Evolutionary conservation across 2,329 filamentous ascomycete genomes (phyloP), one percentile per base, ranked within the genome.

Genomic region (Diaporthe sp.): DNA sequence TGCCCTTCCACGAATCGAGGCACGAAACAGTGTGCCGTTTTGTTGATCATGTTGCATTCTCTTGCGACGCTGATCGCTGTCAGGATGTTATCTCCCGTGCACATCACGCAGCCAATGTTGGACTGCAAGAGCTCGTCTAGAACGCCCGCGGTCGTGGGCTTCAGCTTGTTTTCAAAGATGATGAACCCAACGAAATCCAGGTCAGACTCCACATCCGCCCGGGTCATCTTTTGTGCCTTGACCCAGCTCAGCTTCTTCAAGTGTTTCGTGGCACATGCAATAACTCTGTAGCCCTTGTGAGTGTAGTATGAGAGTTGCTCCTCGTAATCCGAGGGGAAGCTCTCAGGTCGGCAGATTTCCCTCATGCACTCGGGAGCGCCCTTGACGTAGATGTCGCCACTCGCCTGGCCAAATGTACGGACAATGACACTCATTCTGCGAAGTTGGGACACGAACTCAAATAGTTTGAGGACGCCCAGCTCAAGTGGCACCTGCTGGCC

Each of bases 111-210:
- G 49, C 95, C 92, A 79, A 99, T 98, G 74, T 94, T 94, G 10
- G 97, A 96, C 71, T 93, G 88, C 44, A 91, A 89, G 4, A 99
- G 89, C 84, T 98, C 96, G 74, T 94, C 90, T 37, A 99, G 91
- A 46, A 98, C 94, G 1, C 89, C 90, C 1, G 94, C 90, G 0
- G 96, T 98, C 28, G 91, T 95, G 1, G 94, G 93, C 84, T 99
- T 99, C 77, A 99, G 87, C 85, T 99, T 99, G 86, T 99, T 99
- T 85, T 99, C 97, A 80, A 99, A 99, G 72, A 99, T 93, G 81
- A 99, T 98, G 85, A 99, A 99, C 7, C 97, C 97, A 49, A 96
- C 90, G 81, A 99, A 98, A 61, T 96, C 92, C 15, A 99, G 90
- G 44, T 92, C 89, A 4, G 91, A 93, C 84, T 99, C 97, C 12